A percentile compares a stretch with the other conserved stretches of the same genome.
These are phyloP conservation scores for Entrophospora sp. DNA, from an alignment of 192 early-diverging fungal species.

Conservation along the genomic window DNA sequence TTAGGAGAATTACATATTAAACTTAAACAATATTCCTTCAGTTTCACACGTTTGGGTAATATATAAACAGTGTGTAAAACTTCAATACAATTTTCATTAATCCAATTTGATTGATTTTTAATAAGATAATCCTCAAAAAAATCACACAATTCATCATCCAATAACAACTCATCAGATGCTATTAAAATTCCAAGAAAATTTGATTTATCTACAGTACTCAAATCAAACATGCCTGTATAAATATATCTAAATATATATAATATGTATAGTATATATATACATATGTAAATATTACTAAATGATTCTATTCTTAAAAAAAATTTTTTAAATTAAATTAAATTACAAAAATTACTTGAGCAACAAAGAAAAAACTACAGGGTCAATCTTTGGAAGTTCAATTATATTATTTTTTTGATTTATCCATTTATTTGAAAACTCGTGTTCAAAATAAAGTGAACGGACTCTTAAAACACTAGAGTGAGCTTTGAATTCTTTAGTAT, in stretches of 20 bases:
- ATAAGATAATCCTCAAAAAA: background rate
- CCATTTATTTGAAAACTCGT: slow-evolving; percentile 11
- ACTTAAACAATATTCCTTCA: slow-evolving; percentile 3
- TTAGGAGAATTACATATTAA: background rate
- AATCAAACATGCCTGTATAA: slow-evolving; percentile 3
- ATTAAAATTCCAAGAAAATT: background rate
- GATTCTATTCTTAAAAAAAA: background rate
- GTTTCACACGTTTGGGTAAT: too few species aligned
- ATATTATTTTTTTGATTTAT: background rate
- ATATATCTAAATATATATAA: background rate
- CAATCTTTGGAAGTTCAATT: slow-evolving; percentile 14
- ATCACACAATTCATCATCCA: slow-evolving; percentile 10
- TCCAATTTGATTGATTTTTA: background rate
- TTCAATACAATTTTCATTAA: background rate
- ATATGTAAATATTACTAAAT: background rate
- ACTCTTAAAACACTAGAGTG: slow-evolving; percentile 9
- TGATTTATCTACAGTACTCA: background rate
- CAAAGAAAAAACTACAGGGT: slow-evolving; percentile 5
- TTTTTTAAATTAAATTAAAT: background rate
- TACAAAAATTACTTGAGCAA: slow-evolving; percentile 1
- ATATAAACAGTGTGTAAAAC: too few species aligned
- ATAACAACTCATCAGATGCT: slow-evolving; percentile 8
- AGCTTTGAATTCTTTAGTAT: slow-evolving; percentile 1
- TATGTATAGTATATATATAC: background rate
- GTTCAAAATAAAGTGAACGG: slow-evolving; percentile 1